Percentiles rank a stretch among this genome's conserved stretches.
Conservation (phyloP, 305 asterid species). For the Fraxinus platypoda region DNA sequence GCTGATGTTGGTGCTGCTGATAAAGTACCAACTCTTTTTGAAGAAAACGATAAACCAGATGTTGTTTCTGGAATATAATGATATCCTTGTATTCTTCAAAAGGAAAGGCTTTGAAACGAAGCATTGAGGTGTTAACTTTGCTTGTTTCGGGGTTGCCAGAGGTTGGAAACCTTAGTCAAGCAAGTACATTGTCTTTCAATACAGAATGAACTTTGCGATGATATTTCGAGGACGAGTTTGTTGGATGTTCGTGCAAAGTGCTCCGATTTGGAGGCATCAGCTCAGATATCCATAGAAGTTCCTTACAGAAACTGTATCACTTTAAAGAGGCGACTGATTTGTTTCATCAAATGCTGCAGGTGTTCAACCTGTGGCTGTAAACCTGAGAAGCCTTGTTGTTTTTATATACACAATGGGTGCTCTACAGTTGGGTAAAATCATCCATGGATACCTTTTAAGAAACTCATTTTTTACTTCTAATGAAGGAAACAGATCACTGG, state of each 20-base stretch:
- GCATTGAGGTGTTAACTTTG: constrained; percentile 33
- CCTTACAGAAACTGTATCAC: constrained; percentile 3
- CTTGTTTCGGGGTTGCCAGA: constrained; percentile 32
- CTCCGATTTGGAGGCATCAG: constrained; percentile 24
- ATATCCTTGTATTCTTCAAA: constrained; percentile 29
- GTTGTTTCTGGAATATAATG: constrained; percentile 42
- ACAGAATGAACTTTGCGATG: constrained; percentile 37
- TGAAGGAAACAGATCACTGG: constrained; percentile 22
- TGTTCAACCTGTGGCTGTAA: constrained; percentile 29
- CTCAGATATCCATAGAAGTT: constrained; percentile 28
- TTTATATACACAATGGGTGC: constrained; percentile 30
- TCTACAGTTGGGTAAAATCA: constrained; percentile 33
- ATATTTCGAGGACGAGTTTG: constrained; percentile 32
- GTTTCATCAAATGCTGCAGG: constrained; percentile 30
- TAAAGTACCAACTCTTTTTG: constrained; percentile 33
- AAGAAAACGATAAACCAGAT: constrained; percentile 32
- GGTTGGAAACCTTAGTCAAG: constrained; percentile 14
- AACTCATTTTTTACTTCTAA: constrained; percentile 5
- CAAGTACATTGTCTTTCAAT: constrained; percentile 39
- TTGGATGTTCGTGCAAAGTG: constrained; percentile 37
- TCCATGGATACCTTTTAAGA: constrained; percentile 35
- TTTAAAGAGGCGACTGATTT: constrained; percentile 23
- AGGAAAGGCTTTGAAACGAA: constrained; percentile 27
- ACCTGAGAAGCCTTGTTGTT: constrained; percentile 26
- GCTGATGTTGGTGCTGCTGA: constrained; percentile 18